Evolutionary conservation across 495 filamentous ascomycete species (phyloP).

Genomic region (Delitschia confertaspora): DNA sequence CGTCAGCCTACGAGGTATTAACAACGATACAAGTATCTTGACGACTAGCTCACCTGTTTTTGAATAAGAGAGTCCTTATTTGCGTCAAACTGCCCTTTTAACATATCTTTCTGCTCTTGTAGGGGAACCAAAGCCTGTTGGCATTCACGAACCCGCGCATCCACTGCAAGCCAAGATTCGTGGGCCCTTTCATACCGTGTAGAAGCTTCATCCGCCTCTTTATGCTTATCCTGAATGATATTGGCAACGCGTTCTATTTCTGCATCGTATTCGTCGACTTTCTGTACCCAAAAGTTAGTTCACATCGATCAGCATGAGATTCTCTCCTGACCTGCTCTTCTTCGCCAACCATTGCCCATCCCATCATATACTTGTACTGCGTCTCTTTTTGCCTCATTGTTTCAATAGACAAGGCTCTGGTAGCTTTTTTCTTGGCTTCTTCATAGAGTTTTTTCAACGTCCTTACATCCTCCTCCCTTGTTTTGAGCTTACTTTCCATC

Average conservation of each 20-base stretch:
- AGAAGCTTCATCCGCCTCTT: slow-evolving; percentile 35
- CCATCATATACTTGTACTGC: background rate
- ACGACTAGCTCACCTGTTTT: background rate
- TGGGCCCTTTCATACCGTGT: slow-evolving; percentile 39
- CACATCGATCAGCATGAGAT: background rate
- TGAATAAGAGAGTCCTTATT: slow-evolving; percentile 18
- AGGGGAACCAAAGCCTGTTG: slow-evolving; percentile 36
- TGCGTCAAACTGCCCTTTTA: slow-evolving; percentile 33
- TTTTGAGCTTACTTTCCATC: slow-evolving; percentile 51
- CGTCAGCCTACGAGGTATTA: slow-evolving; percentile 31
- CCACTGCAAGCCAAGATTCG: slow-evolving; percentile 27
- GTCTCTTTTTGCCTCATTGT: slow-evolving; percentile 21
- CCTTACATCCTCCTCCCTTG: slow-evolving; percentile 42
- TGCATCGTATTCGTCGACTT: slow-evolving; percentile 19
- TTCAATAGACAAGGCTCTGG: slow-evolving; percentile 39
- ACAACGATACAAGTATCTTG: background rate
- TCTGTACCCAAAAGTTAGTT: slow-evolving; percentile 5
- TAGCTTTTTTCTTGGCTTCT: slow-evolving; percentile 40
- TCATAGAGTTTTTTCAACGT: slow-evolving; percentile 36
- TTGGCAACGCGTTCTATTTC: slow-evolving; percentile 40
- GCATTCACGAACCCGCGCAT: slow-evolving; percentile 33
- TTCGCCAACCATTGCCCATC: slow-evolving; percentile 13
- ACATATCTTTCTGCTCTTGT: slow-evolving; percentile 33
- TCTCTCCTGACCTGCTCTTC: background rate
- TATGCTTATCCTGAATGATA: slow-evolving; percentile 36